These are phyloP conservation scores for Carex sylvatica DNA, from an alignment of 202 grass and related monocot genomes.

Conservation along the genomic window DNA sequence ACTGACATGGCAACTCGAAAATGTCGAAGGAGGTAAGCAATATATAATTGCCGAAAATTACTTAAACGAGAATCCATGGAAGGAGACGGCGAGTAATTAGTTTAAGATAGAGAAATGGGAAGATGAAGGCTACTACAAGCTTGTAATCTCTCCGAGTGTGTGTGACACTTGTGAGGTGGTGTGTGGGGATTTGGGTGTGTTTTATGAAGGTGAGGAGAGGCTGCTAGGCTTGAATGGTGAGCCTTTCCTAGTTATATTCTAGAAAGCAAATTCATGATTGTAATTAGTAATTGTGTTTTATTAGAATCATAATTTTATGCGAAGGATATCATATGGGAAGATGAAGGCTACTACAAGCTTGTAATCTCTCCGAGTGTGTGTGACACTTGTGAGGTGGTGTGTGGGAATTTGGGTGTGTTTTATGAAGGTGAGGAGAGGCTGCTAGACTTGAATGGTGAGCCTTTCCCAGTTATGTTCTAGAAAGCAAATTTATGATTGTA, in stretches of 20 bases:
- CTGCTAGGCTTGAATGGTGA: slow-evolving; percentile 38
- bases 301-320: too few species aligned
- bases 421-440: slow-evolving; percentile 23
- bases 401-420: slow-evolving; percentile 53
- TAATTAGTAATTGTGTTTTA: not conserved
- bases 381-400: slow-evolving; percentile 22
- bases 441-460: slow-evolving; percentile 32
- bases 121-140: slow-evolving; percentile 38
- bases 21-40: not conserved
- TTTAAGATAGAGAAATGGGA: slow-evolving; percentile 61
- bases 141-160: slow-evolving; percentile 41
- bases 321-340: slow-evolving; percentile 21
- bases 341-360: slow-evolving; percentile 41
- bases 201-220: slow-evolving; percentile 18
- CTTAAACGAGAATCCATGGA: slow-evolving; percentile 8
- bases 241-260: slow-evolving; percentile 49
- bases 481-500: slow-evolving; percentile 7
- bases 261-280: slow-evolving; percentile 27
- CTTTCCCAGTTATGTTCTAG: slow-evolving; percentile 57
- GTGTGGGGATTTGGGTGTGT: slow-evolving; percentile 57
- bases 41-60: slow-evolving; percentile 36
- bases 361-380: slow-evolving; percentile 35
- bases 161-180: slow-evolving; percentile 13
- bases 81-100: slow-evolving; percentile 35
- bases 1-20: slow-evolving; percentile 45